Base-by-base conservation (phyloP, 108 stramenopile species). In the Mayamaea pseudoterrestris region DNA sequence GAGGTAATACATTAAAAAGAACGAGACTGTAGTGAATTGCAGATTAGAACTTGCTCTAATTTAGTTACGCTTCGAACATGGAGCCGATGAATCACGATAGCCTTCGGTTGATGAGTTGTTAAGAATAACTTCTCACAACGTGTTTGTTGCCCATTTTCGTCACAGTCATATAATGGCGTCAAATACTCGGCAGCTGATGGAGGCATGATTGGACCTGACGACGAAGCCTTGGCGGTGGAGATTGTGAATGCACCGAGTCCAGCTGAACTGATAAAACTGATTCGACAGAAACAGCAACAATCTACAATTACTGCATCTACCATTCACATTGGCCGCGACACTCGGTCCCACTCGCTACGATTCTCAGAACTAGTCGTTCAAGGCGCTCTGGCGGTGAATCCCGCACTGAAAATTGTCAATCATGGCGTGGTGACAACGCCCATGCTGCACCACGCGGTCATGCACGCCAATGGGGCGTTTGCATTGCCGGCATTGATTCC, bases 151-250 rank as follows among this genome's bases (percentile, higher is more conserved):
- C n/a, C n/a, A n/a, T n/a, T n/a, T n/a, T n/a, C n/a, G n/a, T n/a
- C n/a, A n/a, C n/a, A n/a, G 63, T 41, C 40, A 2, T 96, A 97
- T 69, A 99, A 99, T 57, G 98, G 98, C 11, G 80, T 97, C 60
- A 99, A 99, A 71, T 53, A 97, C 11, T 79, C 93, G 8, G 90
- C 91, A 69, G 78, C 93, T 1, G 58, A 92, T 57, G 95, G 95
- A 22, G 90, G 88, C 11, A 96, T 96, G 93, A 72, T 96, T 49
- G 63, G 57, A 31, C 52, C 69, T 9, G 65, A 55, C 12, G 85
- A 88, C 67, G 94, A 96, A 68, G 60, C 48, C 8, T 48, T 74
- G 32, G 75, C 89, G 0, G 78, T 77, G 7, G 55, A 62, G 27
- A 53, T 82, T 43, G 89, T 75, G 2, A 85, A 91, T 60, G 69